A percentile compares a stretch with the other conserved stretches of the same genome.
These are phyloP conservation scores for Penicillium sp. DNA, from an alignment of 2,329 filamentous ascomycete species.

Conservation along the genomic window DNA sequence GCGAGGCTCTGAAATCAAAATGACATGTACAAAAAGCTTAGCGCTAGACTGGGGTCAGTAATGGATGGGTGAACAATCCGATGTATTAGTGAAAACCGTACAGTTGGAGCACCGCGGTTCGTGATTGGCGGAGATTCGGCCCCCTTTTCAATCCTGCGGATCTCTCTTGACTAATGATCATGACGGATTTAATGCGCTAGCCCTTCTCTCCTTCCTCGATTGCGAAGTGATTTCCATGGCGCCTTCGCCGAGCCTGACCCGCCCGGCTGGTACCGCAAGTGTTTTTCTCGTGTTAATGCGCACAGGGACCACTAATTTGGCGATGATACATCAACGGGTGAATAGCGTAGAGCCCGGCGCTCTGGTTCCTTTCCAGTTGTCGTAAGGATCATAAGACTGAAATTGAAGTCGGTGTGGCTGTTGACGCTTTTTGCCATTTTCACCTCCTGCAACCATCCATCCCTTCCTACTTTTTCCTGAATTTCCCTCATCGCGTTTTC, in stretches of 20 bases:
- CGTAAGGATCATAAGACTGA: slow-evolving; percentile 21
- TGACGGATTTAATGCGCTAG: neutral
- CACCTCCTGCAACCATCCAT: neutral
- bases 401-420: slow-evolving; percentile 20
- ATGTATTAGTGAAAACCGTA: too few relatives aligned
- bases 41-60: too few relatives aligned
- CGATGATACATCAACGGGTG: neutral
- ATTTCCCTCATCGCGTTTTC: neutral
- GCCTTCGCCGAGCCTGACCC: neutral
- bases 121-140: neutral
- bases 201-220: neutral
- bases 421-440: slow-evolving; percentile 3
- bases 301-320: neutral
- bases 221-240: neutral
- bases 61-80: too few relatives aligned
- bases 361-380: slow-evolving; percentile 5
- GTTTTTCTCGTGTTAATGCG: neutral
- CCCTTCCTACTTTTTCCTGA: neutral
- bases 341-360: neutral
- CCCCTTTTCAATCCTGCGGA: neutral
- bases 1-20: too few relatives aligned
- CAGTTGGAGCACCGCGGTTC: neutral
- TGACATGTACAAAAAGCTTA: too few relatives aligned
- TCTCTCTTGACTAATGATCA: neutral
- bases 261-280: neutral